Conservation (phyloP, 1,284 basidiomycete species). For the Irpex sp. region DNA sequence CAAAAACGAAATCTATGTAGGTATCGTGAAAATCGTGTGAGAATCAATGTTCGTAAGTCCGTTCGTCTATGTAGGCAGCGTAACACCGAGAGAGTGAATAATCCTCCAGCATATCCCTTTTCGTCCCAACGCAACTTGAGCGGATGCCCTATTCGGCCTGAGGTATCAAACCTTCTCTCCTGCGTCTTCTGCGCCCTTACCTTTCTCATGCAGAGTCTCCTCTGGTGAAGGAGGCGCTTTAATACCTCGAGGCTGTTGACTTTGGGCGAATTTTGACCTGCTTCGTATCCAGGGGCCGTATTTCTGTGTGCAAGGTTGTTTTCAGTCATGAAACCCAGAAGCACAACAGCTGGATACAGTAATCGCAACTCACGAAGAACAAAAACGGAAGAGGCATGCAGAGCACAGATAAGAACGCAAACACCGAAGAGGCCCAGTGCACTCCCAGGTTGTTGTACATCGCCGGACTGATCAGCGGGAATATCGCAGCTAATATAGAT, state of each 20-base stretch:
- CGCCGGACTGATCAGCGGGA: conserved; percentile 56
- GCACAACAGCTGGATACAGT: background rate
- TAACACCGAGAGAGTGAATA: too few species aligned
- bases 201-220: conserved; percentile 11
- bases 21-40: too few species aligned
- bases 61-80: too few species aligned
- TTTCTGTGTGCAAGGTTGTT: conserved; percentile 33
- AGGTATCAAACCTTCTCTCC: background rate
- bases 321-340: background rate
- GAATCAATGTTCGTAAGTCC: too few species aligned
- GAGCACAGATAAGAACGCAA: conserved; percentile 51
- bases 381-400: conserved; percentile 54
- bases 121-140: too few species aligned
- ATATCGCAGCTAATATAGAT: conserved; percentile 58
- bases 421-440: conserved; percentile 63
- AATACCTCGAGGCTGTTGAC: conserved; percentile 12
- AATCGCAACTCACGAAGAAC: conserved; percentile 38
- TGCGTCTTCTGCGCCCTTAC: background rate
- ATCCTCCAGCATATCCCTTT: too few species aligned
- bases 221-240: conserved; percentile 2
- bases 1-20: too few species aligned
- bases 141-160: background rate
- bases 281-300: conserved; percentile 57
- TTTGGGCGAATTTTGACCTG: conserved; percentile 44
- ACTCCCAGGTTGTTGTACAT: conserved; percentile 60